Evolutionary conservation across 225 moss, liverwort and hornwort species (phyloP).

Genomic region (Marchantia paleacea): DNA sequence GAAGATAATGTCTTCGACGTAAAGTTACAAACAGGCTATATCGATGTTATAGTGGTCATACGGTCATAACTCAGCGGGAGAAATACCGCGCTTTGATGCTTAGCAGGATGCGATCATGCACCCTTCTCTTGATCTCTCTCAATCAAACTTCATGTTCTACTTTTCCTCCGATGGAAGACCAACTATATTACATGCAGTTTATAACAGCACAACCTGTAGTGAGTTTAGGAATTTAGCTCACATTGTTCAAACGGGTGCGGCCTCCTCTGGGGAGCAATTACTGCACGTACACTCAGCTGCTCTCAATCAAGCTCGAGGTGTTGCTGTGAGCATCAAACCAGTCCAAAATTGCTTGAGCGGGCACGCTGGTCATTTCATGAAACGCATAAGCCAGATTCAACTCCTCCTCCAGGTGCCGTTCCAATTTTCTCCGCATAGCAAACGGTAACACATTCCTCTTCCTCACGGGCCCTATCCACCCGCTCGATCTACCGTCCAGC

Average conservation of each 20-base stretch:
- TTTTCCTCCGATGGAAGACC: not conserved
- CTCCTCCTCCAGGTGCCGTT: slow-evolving; percentile 74
- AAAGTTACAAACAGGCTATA: not conserved
- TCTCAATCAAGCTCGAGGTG: slow-evolving; percentile 6
- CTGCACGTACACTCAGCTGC: slow-evolving; percentile 7
- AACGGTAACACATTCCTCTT: slow-evolving; percentile 51
- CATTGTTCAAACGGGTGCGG: not conserved
- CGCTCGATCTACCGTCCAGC: slow-evolving; percentile 53
- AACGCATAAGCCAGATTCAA: slow-evolving; percentile 72
- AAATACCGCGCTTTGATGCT: not conserved
- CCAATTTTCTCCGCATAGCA: slow-evolving; percentile 41
- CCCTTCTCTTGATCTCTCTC: not conserved
- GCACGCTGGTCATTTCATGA: slow-evolving; percentile 83
- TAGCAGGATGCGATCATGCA: not conserved
- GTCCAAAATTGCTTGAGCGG: slow-evolving; percentile 53
- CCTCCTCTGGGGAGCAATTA: not conserved
- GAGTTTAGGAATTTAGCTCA: not conserved
- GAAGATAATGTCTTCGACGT: not conserved
- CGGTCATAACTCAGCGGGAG: not conserved
- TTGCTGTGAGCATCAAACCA: slow-evolving; percentile 65
- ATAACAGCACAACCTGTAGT: not conserved
- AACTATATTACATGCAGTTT: slow-evolving; percentile 7
- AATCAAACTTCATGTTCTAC: not conserved
- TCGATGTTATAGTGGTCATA: not conserved
- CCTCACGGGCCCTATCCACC: slow-evolving; percentile 50